Evolutionary conservation across 2,329 filamentous ascomycete genomes (phyloP), one percentile per base, ranked within the genome.

Genomic region (Arthroderma sp.): DNA sequence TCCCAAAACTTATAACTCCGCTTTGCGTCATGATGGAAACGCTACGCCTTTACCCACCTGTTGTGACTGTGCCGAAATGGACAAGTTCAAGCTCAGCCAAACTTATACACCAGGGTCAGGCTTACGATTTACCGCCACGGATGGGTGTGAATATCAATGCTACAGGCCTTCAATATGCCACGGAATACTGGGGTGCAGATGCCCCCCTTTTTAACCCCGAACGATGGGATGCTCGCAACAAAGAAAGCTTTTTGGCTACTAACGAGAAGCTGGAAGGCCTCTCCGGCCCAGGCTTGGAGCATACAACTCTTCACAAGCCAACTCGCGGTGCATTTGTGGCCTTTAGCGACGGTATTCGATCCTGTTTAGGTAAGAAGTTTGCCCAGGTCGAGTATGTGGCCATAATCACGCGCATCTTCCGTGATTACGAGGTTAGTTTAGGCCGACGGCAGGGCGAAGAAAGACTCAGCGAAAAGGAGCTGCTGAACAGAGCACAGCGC

Each of bases 361-460:
- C 72, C 5, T 76, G 73, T 53, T 64, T 78, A 22, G 73, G 75
- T 11, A 62, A 72, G 55, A 66, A 73, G 5, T 76, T 76, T 53
- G 73, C 72, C 2, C 73, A 75, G 56, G 69, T 74, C 33, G 73
- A 77, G 57, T 65, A 75, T 11, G 58, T 75, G 5, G 70, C 70
- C 3, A 69, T 68, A 2, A 54, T 77, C 4, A 71, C 73, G 0
- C 64, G 70, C 4, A 65, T 77, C 22, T 74, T 75, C 56, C 63
- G 66, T 11, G 32, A 34, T 11, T 34, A 34, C 32, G 32, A 34
- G 11, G 32, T 34, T 34, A 34, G 36, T 4, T 10, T 3, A 9
- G n/a, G 3, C 2, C 30, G 4, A 10, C 28, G 6, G 8, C 4
- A 1, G 29, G 10, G 7, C 27, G 15, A 38, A 15, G 5, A 27